Evolutionary conservation across 176 grass and related monocot genomes (phyloP), one percentile per base, ranked within the genome.

Genomic region (Triticum urartu): DNA sequence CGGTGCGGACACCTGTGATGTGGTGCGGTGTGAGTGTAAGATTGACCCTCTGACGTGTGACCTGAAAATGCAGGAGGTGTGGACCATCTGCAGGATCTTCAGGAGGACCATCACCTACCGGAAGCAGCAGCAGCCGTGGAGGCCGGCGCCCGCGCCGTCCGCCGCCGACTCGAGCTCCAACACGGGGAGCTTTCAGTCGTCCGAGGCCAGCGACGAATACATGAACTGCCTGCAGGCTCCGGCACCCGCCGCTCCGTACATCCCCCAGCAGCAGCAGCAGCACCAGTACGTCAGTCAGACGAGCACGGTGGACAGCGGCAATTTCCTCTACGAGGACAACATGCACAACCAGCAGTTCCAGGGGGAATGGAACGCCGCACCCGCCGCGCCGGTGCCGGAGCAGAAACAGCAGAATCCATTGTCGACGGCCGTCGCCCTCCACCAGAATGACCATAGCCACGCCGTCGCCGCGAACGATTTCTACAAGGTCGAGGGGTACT

Each of bases 41-140:
- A 65, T 42, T 79, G 56, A 70, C 11, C 17, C 25, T 80, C 60
- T 65, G 58, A 76, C 69, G 3, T 25, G 63, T 74, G 43, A 11
- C 58, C 20, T 8, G 69, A 5, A 89, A 86, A 79, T 73, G 60
- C 86, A 98, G 95, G 95, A 98, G 79, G 89, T 98, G 3, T 98
- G 95, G 95, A 98, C 95, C 0, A 92, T 98, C 62, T 95, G 95
- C 88, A 83, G 93, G 59, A 98, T 98, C 68, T 95, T 98, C 85
- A 95, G 91, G 80, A 88, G 93, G 66, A 89, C 79, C 59, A 52
- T 88, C 67, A 86, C 85, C 68, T 86, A 89, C 87, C 90, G 84
- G 89, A 95, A 91, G 75, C 88, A 91, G 40, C 40, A 42, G 45
- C 86, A 89, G 52, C 64, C 80, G 25, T 79, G 89, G 80, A 92